Conservation (phyloP, 306 rosid species). For the Gillenia trifoliata region DNA sequence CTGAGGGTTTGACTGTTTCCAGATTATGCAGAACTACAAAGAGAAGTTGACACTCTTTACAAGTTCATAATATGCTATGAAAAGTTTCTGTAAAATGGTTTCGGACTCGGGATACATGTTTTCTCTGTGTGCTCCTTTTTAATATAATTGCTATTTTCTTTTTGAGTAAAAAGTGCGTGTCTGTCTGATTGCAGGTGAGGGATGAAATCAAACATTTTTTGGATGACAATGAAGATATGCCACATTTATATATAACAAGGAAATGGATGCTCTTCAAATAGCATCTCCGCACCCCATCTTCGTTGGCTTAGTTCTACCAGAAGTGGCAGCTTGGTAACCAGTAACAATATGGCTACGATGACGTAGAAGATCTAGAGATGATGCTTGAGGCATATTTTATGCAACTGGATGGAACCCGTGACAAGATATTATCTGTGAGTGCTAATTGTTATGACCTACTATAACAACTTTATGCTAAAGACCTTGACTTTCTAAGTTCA, state of each 20-base stretch:
- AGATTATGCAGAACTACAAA: background rate
- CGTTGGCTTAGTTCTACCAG: slow-evolving; percentile 53
- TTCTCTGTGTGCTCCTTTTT: background rate
- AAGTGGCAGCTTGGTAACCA: slow-evolving; percentile 66
- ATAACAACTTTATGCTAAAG: background rate
- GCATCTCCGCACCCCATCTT: slow-evolving; percentile 35
- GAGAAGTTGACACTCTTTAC: background rate
- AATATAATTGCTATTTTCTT: background rate
- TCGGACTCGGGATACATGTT: background rate
- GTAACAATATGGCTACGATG: slow-evolving; percentile 54
- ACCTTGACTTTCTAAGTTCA: background rate
- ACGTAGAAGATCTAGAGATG: slow-evolving; percentile 96
- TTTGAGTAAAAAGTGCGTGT: background rate
- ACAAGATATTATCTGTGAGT: slow-evolving; percentile 96
- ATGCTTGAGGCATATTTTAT: slow-evolving; percentile 96
- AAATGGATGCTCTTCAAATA: slow-evolving; percentile 69
- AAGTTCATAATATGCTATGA: background rate
- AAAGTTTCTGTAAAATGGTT: background rate
- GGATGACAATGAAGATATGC: slow-evolving; percentile 97
- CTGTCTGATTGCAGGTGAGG: slow-evolving; percentile 54
- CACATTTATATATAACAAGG: slow-evolving; percentile 86
- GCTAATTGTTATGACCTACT: background rate
- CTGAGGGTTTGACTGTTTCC: background rate
- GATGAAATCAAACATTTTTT: slow-evolving; percentile 92
- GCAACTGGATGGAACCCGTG: slow-evolving; percentile 95